These are phyloP conservation scores for Corymbia calophylla DNA, from an alignment of 441 rosid species.

Conservation along the genomic window DNA sequence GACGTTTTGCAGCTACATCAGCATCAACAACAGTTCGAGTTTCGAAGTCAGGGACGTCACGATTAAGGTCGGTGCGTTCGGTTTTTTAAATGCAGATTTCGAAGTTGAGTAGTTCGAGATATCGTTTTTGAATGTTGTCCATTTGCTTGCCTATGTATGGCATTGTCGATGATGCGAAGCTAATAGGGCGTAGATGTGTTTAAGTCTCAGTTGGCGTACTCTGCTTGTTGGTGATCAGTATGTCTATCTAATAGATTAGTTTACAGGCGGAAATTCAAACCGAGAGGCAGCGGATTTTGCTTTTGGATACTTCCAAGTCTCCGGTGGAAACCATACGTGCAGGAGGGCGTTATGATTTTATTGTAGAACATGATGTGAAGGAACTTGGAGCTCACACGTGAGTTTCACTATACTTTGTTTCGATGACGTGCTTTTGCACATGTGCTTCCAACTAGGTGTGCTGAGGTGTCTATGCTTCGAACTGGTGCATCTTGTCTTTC, in stretches of 20 bases:
- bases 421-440: neutral
- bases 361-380: conserved; percentile 96
- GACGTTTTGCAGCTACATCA: conserved; percentile 91
- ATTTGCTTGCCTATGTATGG: neutral
- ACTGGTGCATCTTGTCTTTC: neutral
- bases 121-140: neutral
- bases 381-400: conserved; percentile 99
- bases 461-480: neutral
- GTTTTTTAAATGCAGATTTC: neutral
- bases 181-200: neutral
- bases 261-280: conserved; percentile 93
- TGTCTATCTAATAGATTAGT: neutral
- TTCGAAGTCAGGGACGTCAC: conserved; percentile 79
- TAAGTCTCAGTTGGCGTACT: neutral
- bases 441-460: neutral
- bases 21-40: conserved; percentile 83
- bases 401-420: neutral
- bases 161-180: neutral
- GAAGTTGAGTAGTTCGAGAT: neutral
- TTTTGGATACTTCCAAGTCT: conserved; percentile 75
- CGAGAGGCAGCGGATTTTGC: conserved; percentile 87
- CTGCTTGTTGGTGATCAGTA: neutral
- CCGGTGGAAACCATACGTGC: conserved; percentile 88
- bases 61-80: conserved; percentile 52
- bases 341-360: conserved; percentile 94